Percentiles rank a stretch among this genome's conserved stretches.
Evolutionary conservation across 306 rosid species (phyloP).

Genomic region (Fragaria ananassa): DNA sequence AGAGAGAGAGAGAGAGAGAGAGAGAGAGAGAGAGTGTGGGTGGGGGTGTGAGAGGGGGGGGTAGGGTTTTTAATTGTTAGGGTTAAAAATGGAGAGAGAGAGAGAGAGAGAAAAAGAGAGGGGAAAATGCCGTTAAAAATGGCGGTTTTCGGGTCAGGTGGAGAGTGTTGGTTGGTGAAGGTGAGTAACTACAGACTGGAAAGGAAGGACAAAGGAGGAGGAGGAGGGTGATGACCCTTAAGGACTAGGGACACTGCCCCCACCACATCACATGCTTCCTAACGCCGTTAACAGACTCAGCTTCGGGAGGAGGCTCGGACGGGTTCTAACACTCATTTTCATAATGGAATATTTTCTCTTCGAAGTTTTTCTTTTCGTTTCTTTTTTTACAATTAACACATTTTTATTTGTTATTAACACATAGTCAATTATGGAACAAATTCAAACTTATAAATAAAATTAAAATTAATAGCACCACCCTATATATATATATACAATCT

Average conservation of each 20-base stretch:
- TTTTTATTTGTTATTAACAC: too few relatives aligned
- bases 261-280: neutral
- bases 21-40: conserved; percentile 9
- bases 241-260: neutral
- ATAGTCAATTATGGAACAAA: too few relatives aligned
- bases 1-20: neutral
- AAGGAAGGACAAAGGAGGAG: conserved; percentile 39
- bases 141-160: conserved; percentile 66
- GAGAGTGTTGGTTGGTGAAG: conserved; percentile 73
- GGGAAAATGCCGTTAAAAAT: conserved; percentile 40
- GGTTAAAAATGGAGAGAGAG: conserved; percentile 1
- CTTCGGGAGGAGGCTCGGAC: too few relatives aligned
- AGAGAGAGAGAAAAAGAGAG: neutral
- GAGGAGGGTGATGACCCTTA: neutral
- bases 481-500: too few relatives aligned
- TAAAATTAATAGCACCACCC: too few relatives aligned
- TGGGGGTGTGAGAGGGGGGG: neutral
- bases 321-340: too few relatives aligned
- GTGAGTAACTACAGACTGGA: conserved; percentile 67
- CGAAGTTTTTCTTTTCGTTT: too few relatives aligned
- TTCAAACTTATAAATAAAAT: too few relatives aligned
- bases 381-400: too few relatives aligned
- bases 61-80: neutral
- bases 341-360: too few relatives aligned
- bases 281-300: neutral